Percentiles rank a stretch among this genome's conserved stretches.
Conservation (phyloP, 192 early-diverging fungal genomes). For the Backusella australiensis region DNA sequence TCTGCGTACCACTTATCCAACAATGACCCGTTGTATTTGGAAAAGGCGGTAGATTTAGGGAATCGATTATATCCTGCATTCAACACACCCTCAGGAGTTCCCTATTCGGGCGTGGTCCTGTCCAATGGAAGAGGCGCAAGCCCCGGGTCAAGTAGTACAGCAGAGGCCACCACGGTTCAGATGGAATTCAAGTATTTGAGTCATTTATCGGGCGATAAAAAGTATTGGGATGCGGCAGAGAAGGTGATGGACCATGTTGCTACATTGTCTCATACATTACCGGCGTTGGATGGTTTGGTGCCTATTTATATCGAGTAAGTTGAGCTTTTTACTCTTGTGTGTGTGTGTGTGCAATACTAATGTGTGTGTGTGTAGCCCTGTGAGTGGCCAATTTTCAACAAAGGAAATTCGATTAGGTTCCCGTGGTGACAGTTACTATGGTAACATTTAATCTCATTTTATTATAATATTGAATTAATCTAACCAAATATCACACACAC, state of each 20-base stretch:
- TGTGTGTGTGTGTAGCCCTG: conserved; percentile 34
- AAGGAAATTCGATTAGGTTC: conserved; percentile 72
- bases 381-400: conserved; percentile 56
- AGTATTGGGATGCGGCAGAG: conserved; percentile 73
- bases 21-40: conserved; percentile 60
- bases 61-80: conserved; percentile 73
- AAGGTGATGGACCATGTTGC: conserved; percentile 54
- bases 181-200: conserved; percentile 85
- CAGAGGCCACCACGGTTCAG: conserved; percentile 84
- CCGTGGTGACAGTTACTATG: conserved; percentile 89
- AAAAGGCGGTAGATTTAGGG: conserved; percentile 74
- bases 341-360: background rate
- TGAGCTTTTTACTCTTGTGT: background rate
- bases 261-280: conserved; percentile 40
- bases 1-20: conserved; percentile 77
- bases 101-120: conserved; percentile 62
- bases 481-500: background rate
- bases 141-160: conserved; percentile 48
- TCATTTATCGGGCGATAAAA: conserved; percentile 69
- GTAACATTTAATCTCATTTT: conserved; percentile 31
- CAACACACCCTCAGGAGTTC: conserved; percentile 63
- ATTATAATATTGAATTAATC: background rate
- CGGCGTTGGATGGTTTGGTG: conserved; percentile 66
- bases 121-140: conserved; percentile 51
- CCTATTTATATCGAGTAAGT: conserved; percentile 66